Evolutionary conservation across 2,329 filamentous ascomycete species (phyloP).

Genomic region (Dactylellina drechsleri): DNA sequence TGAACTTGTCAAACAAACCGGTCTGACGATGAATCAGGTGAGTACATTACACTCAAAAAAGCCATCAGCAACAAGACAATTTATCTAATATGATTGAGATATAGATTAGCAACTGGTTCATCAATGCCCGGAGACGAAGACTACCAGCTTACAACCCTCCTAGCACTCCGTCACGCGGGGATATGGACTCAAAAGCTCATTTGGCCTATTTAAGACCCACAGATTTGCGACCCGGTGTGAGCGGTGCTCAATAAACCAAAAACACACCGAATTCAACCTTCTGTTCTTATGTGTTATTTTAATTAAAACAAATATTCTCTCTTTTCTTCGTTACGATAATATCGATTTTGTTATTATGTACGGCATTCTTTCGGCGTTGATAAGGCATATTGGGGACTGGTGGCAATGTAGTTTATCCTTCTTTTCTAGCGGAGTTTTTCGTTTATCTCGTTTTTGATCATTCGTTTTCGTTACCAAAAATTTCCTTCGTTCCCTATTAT

Average conservation of each 20-base stretch:
- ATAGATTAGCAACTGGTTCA: slow-evolving; percentile 81
- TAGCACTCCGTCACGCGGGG: slow-evolving; percentile 26
- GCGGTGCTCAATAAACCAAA: slow-evolving; percentile 35
- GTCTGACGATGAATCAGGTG: slow-evolving; percentile 71
- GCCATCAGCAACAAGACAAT: neutral
- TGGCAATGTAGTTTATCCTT: slow-evolving; percentile 40
- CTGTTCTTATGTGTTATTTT: too few relatives aligned
- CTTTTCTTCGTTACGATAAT: slow-evolving; percentile 36
- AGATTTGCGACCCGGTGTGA: slow-evolving; percentile 43
- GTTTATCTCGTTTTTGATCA: slow-evolving; percentile 2
- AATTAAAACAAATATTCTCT: too few relatives aligned
- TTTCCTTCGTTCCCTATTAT: slow-evolving; percentile 6
- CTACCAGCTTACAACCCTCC: slow-evolving; percentile 62
- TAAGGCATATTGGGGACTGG: slow-evolving; percentile 42
- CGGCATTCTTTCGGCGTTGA: slow-evolving; percentile 51
- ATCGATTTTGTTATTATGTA: slow-evolving; percentile 22
- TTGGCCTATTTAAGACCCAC: slow-evolving; percentile 47
- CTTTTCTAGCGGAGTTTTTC: slow-evolving; percentile 29
- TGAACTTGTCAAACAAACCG: slow-evolving; percentile 78
- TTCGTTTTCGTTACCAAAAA: slow-evolving; percentile 20
- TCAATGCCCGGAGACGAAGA: slow-evolving; percentile 77
- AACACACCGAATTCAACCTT: slow-evolving; percentile 4
- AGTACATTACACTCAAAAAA: slow-evolving; percentile 4
- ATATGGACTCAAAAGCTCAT: slow-evolving; percentile 46
- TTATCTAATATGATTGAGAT: slow-evolving; percentile 39